Evolutionary conservation across 2,329 filamentous ascomycete species (phyloP), one percentile per base, ranked within the genome.

Genomic region (Chrysoporthe austroafricana): DNA sequence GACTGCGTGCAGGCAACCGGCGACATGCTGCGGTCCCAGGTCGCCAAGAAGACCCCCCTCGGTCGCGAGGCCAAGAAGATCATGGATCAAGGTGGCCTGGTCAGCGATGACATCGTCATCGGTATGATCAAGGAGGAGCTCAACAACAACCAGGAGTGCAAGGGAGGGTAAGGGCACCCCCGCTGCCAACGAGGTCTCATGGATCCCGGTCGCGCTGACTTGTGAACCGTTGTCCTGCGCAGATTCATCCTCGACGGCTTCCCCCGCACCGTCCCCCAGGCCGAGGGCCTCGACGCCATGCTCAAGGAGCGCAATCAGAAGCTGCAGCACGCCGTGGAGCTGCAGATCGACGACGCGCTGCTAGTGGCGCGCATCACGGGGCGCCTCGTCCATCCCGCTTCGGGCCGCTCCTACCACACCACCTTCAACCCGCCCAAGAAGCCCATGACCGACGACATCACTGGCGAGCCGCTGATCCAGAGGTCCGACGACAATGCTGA

Each of bases 171-270:
- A 74, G 88, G 2, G 26, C 21, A 18, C 16, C 44, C 9, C 8
- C 36, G 57, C 3, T 62, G 18, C 43, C 56, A 32, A 16, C 14
- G 34, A 16, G 16, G 8, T 7, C 34, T 11, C n/a, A 60, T 26
- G n/a, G 14, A 7, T 9, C 21, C 43, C 65, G 48, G 71, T 26
- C 63, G 70, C 67, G 69, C 73, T 63, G 74, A 70, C 71, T 72
- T 67, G 65, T 54, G 9, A 26, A 56, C 50, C 56, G 21, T 67
- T n/a, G 21, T 34, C 73, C 63, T 66, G 61, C 56, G 56, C 75
- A 97, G 95, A 74, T 99, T 99, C 86, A 99, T 99, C 78, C 92
- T 99, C 75, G 96, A 99, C 79, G 96, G 96, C 73, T 99, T 99
- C 87, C 96, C 96, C 67, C 93, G 96, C 77, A 99, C 96, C 68